phyloP scores from a whole-genome alignment of 345 rosid genomes.

The Gossypium ekmanianum region DNA sequence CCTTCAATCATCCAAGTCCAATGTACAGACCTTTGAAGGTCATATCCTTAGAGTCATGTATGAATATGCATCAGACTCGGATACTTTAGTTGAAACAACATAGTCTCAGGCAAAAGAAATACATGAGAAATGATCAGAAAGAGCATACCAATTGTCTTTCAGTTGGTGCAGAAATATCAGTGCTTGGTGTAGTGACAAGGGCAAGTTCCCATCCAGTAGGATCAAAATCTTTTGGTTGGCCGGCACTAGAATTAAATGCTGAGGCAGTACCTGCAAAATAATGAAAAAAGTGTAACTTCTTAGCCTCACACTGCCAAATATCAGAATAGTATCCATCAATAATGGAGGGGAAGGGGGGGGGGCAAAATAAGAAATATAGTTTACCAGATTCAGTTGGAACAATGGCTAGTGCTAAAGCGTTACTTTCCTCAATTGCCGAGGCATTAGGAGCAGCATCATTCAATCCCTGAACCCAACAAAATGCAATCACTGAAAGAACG shows the following conservation, averaged over 20 bases:
- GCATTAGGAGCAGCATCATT: slow-evolving; percentile 47
- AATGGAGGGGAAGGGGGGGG: background rate
- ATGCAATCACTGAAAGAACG: background rate
- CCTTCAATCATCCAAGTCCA: background rate
- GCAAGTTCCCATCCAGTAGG: slow-evolving; percentile 98
- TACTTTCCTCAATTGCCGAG: slow-evolving; percentile 74
- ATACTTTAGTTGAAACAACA: no score
- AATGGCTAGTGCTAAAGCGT: slow-evolving; percentile 91
- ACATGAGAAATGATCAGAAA: background rate
- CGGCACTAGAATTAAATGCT: slow-evolving; percentile 46
- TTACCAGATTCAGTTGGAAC: slow-evolving; percentile 63
- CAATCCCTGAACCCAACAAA: slow-evolving; percentile 56
- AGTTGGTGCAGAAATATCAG: slow-evolving; percentile 61
- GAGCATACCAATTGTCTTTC: slow-evolving; percentile 81
- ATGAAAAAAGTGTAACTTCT: background rate
- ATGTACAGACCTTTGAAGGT: no score
- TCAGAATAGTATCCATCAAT: background rate
- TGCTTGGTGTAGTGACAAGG: slow-evolving; percentile 72
- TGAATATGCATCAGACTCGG: no score
- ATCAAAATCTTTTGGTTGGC: slow-evolving; percentile 62
- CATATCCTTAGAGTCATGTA: no score
- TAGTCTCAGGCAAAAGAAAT: background rate
- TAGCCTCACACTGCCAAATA: background rate
- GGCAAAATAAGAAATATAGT: background rate
- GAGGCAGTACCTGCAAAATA: slow-evolving; percentile 40